Conservation (phyloP, 805 yeast species). For the Yarrowia deformans region DNA sequence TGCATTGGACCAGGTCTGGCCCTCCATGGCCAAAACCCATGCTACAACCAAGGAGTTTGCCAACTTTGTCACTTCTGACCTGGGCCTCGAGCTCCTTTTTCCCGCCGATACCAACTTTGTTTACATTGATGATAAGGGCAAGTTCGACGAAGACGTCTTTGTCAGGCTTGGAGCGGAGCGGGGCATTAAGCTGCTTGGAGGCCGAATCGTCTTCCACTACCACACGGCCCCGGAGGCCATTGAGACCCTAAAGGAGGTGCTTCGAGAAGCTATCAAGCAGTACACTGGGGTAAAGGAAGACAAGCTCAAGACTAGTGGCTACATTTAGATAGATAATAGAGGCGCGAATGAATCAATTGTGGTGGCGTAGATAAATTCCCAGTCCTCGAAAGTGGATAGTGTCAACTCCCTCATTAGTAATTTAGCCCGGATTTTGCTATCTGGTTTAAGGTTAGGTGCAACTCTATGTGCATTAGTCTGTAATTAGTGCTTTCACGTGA, state of each 20-base stretch:
- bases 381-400: constrained; percentile 18
- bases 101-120: constrained; percentile 89
- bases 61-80: constrained; percentile 41
- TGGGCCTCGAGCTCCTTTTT: constrained; percentile 65
- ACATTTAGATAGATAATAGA: constrained; percentile 12
- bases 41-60: constrained; percentile 60
- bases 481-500: constrained; percentile 38
- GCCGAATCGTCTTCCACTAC: constrained; percentile 82
- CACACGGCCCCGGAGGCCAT: constrained; percentile 53
- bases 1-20: constrained; percentile 77
- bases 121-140: constrained; percentile 74
- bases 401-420: constrained; percentile 14
- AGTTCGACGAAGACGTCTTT: constrained; percentile 64
- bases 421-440: constrained; percentile 15
- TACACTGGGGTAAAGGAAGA: constrained; percentile 17
- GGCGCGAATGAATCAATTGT: constrained; percentile 3
- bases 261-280: constrained; percentile 15
- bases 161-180: constrained; percentile 63
- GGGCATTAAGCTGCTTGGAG: constrained; percentile 71
- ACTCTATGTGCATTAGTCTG: constrained; percentile 14
- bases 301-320: constrained; percentile 29
- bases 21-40: constrained; percentile 61
- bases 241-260: constrained; percentile 31
- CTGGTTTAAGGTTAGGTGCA: background rate
- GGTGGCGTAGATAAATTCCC: constrained; percentile 9